These are phyloP conservation scores for Eucalyptus sideroxylon DNA, from an alignment of 345 rosid genomes.

Conservation along the genomic window DNA sequence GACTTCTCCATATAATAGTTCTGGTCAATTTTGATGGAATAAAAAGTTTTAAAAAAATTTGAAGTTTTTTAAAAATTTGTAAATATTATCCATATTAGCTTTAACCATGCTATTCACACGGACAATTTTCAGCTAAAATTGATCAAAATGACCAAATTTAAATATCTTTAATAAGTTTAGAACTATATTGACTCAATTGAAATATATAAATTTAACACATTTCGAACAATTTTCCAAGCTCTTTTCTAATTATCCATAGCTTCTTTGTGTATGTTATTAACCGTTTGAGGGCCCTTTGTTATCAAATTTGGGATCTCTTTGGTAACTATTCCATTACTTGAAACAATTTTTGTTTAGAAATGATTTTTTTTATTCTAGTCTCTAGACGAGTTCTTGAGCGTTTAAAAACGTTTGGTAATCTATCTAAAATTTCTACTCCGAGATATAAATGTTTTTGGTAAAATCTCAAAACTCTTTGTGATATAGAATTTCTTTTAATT, in stretches of 20 bases:
- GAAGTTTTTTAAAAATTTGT: not conserved
- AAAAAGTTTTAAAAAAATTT: not conserved
- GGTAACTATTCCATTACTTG: accelerated
- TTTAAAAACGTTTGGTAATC: accelerated
- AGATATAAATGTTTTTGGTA: no score
- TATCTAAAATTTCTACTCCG: accelerated
- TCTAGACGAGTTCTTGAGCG: accelerated
- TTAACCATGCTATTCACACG: accelerated
- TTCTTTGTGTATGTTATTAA: not conserved
- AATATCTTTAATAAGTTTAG: accelerated
- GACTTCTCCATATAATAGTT: not conserved
- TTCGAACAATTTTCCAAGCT: not conserved
- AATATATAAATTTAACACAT: not conserved
- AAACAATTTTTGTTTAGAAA: no score
- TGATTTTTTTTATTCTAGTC: no score
- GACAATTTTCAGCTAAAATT: accelerated
- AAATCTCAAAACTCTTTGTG: no score
- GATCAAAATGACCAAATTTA: accelerated
- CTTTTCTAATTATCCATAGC: not conserved
- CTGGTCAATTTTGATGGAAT: accelerated
- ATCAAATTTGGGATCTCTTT: not conserved
- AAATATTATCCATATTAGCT: accelerated
- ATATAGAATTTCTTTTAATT: no score
- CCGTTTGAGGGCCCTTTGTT: not conserved
- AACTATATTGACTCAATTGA: accelerated